phyloP scores from a whole-genome alignment of 768 basidiomycete species.

The Rhodotorula sphaerocarpa region DNA sequence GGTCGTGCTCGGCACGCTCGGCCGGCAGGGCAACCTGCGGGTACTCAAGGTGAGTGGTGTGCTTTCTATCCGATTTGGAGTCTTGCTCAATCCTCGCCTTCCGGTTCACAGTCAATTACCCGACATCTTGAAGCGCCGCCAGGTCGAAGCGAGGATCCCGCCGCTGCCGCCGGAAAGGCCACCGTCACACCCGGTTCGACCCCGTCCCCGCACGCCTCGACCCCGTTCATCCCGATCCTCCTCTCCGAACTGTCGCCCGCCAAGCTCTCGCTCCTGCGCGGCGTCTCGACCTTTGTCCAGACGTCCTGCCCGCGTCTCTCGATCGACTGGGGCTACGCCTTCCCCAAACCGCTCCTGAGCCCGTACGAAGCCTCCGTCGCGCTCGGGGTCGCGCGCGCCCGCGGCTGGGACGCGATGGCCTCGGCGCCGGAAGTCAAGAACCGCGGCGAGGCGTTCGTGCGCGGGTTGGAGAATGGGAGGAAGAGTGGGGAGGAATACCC shows the following conservation, averaged over 20 bases:
- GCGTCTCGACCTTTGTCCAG: constrained; percentile 82
- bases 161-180: not conserved
- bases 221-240: constrained; percentile 61
- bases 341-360: constrained; percentile 73
- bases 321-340: constrained; percentile 99
- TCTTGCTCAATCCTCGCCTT: constrained; percentile 8
- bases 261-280: constrained; percentile 74
- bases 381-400: constrained; percentile 52
- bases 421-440: not conserved
- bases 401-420: constrained; percentile 34
- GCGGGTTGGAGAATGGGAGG: constrained; percentile 35
- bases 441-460: no score
- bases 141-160: constrained; percentile 45
- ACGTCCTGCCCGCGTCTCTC: constrained; percentile 93
- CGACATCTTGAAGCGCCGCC: constrained; percentile 50
- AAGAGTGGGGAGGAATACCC: constrained; percentile 55
- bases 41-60: constrained; percentile 65
- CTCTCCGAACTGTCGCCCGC: constrained; percentile 95
- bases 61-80: not conserved
- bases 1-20: constrained; percentile 84
- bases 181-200: no score
- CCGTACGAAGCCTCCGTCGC: constrained; percentile 90
- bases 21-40: constrained; percentile 82
- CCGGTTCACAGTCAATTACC: constrained; percentile 56
- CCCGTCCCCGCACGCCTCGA: constrained; percentile 5